Percentiles rank a stretch among this genome's conserved stretches.
phyloP scores from a whole-genome alignment of 495 filamentous ascomycete species.

The Amniculicola lignicola region DNA sequence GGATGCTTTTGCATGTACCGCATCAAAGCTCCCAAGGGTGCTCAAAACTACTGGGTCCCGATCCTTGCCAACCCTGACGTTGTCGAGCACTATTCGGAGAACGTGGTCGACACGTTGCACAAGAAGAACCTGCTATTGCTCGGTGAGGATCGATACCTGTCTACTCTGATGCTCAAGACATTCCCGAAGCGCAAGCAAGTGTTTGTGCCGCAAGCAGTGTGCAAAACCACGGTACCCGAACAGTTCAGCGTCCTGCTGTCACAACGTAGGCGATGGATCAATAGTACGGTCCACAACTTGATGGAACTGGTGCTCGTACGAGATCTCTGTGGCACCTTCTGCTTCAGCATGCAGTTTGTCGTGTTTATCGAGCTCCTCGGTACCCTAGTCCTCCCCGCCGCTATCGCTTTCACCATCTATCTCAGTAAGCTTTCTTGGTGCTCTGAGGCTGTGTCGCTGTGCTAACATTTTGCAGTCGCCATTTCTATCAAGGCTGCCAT shows the following conservation, averaged over 20 bases:
- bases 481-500: conserved; percentile 78
- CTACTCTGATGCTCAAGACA: conserved; percentile 95
- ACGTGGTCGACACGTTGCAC: conserved; percentile 97
- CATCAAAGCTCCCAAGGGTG: conserved; percentile 98
- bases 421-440: conserved; percentile 60
- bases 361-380: conserved; percentile 95
- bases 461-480: conserved; percentile 55
- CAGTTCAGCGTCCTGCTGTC: conserved; percentile 88
- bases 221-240: conserved; percentile 96
- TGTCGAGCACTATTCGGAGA: conserved; percentile 98
- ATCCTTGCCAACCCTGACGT: conserved; percentile 98
- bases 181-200: conserved; percentile 99
- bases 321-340: conserved; percentile 98
- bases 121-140: conserved; percentile 96
- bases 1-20: conserved; percentile 99
- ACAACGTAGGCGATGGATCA: conserved; percentile 97
- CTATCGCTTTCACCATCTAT: conserved; percentile 96
- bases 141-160: conserved; percentile 95
- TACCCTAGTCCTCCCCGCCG: conserved; percentile 89
- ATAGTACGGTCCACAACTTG: conserved; percentile 97
- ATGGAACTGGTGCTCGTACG: conserved; percentile 96
- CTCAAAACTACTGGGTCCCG: conserved; percentile 98
- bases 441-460: not conserved
- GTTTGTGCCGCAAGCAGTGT: conserved; percentile 96
- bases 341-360: conserved; percentile 99